Conservation (phyloP, 345 rosid genomes). For the Eucalyptus guilfoylei region DNA sequence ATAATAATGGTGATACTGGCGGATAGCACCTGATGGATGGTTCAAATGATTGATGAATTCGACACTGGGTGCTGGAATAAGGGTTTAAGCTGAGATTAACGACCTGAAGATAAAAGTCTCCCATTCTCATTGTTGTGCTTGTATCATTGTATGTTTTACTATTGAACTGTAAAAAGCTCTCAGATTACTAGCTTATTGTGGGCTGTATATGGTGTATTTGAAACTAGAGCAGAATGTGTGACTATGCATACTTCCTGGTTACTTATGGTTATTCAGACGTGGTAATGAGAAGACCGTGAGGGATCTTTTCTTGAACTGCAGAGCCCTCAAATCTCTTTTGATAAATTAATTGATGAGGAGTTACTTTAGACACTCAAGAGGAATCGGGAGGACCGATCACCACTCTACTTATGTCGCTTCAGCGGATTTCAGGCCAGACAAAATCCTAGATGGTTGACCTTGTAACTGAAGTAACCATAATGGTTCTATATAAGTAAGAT, state of each 20-base stretch:
- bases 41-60: neutral
- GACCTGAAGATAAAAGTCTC: neutral
- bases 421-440: neutral
- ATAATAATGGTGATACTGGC: neutral
- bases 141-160: neutral
- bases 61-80: neutral
- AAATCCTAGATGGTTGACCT: neutral
- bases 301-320: neutral
- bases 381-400: neutral
- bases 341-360: neutral
- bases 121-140: neutral
- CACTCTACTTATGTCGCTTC: neutral
- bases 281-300: neutral
- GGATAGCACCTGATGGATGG: neutral
- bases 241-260: neutral
- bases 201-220: neutral
- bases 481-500: neutral
- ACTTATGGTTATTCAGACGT: neutral
- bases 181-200: neutral
- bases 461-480: neutral
- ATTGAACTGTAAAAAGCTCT: neutral
- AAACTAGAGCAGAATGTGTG: neutral
- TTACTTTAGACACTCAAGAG: neutral
- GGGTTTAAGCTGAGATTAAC: neutral
- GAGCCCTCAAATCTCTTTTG: neutral